Base-by-base conservation (phyloP, 768 basidiomycete genomes). In the Gloeopeniophorella convolvens region DNA sequence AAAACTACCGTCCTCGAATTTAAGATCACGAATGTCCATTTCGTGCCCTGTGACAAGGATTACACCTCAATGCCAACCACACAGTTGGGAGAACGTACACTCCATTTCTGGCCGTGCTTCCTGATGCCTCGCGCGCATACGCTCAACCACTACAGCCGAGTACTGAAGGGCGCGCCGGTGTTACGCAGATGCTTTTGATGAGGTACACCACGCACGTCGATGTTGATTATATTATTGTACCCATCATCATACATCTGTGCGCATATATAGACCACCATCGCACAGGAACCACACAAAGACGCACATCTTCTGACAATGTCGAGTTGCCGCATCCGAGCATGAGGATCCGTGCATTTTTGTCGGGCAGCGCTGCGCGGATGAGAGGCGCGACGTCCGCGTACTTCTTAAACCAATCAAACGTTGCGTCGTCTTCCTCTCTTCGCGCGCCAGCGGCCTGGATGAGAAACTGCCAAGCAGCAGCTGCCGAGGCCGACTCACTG, bases 301-400 rank as follows among this genome's bases (percentile, higher is more conserved):
- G 15, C 55, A 88, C 87, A 51, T 89, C 81, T 66, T 89, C 82
- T 9, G 87, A 87, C 33, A 91, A 68, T 48, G 68, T 85, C 3
- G 89, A 88, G 65, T 90, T 91, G 9, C 89, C 89, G 61, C 89
- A 91, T 46, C 86, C 87, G 15, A 92, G 78, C 75, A 92, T 84
- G 37, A 91, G 65, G 55, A 91, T 85, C 21, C 73, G 70, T 2
- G 80, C 73, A 4, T 62, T 60, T 63, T 75, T 83, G 54, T 78
- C 67, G 0, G 85, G 86, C 18, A 92, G 74, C 27, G 84, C 67
- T 28, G 75, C 75, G 33, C 73, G 73, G 16, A 92, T 64, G 16
- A 83, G 65, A 41, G 74, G 65, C 6, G 81, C 74, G n/a, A 92
- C 70, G 49, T 92, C 88, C 2, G 65, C 63, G 59, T 90, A 92